Conservation (phyloP, 495 filamentous ascomycete genomes). For the Penicillium samsonianum region DNA sequence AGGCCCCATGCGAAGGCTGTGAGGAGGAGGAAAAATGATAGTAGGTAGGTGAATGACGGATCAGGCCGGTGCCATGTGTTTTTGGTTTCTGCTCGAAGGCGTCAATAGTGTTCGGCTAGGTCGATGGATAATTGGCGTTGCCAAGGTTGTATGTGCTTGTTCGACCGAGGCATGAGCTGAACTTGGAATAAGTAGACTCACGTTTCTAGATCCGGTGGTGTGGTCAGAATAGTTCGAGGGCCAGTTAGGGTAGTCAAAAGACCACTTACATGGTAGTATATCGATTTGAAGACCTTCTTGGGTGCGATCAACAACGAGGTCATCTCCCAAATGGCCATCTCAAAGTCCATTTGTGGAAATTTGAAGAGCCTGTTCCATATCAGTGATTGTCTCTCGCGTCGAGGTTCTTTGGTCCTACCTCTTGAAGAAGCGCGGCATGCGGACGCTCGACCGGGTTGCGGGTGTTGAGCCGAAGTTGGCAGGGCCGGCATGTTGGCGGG, state of each 20-base stretch:
- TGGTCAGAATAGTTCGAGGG: conserved; percentile 16
- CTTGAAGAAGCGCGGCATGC: conserved; percentile 61
- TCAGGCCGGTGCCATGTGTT: conserved; percentile 78
- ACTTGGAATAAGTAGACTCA: conserved; percentile 32
- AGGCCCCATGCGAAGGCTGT: conserved; percentile 74
- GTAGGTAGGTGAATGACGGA: conserved; percentile 75
- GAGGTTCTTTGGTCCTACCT: conserved; percentile 27
- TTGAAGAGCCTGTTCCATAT: conserved; percentile 57
- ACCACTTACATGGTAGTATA: conserved; percentile 69
- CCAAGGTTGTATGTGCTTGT: neutral
- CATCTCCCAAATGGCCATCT: conserved; percentile 83
- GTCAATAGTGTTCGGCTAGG: conserved; percentile 14
- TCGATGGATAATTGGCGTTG: neutral
- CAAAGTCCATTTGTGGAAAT: conserved; percentile 70
- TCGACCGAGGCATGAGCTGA: neutral
- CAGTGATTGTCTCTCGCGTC: neutral
- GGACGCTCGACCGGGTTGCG: conserved; percentile 52
- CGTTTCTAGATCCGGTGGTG: conserved; percentile 53
- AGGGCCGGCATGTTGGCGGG: conserved; percentile 58
- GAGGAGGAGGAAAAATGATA: conserved; percentile 72
- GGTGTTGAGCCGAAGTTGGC: conserved; percentile 56
- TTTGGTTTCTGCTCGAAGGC: conserved; percentile 60
- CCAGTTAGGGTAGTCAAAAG: conserved; percentile 4
- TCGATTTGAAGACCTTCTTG: conserved; percentile 75
- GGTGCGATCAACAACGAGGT: conserved; percentile 69